These are phyloP conservation scores for Aspergillus funiculosus DNA, from an alignment of 495 filamentous ascomycete genomes.

Conservation along the genomic window DNA sequence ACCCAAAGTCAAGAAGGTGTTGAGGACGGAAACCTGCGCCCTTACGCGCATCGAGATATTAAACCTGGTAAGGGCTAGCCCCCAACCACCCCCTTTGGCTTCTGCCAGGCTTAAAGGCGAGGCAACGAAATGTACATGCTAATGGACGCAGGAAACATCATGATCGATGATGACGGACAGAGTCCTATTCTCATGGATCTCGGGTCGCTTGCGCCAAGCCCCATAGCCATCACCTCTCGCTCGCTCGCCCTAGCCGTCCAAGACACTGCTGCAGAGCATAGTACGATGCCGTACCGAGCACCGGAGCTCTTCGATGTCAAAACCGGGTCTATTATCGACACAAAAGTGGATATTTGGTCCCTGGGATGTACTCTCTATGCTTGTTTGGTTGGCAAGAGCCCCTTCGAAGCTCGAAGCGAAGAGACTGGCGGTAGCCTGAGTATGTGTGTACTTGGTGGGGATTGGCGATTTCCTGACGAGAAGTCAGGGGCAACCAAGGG, in stretches of 20 bases:
- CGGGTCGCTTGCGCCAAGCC: slow-evolving; percentile 81
- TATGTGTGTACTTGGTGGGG: slow-evolving; percentile 83
- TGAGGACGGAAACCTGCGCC: slow-evolving; percentile 62
- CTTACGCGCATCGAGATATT: slow-evolving; percentile 94
- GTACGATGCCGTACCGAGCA: slow-evolving; percentile 96
- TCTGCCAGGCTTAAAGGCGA: background rate
- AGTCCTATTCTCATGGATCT: slow-evolving; percentile 98
- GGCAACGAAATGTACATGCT: background rate
- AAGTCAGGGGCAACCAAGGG: slow-evolving; percentile 51
- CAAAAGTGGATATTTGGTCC: slow-evolving; percentile 98
- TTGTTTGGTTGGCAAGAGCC: slow-evolving; percentile 90
- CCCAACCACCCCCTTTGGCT: background rate
- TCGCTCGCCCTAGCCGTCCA: slow-evolving; percentile 87
- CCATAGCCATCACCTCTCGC: slow-evolving; percentile 87
- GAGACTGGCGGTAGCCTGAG: slow-evolving; percentile 92
- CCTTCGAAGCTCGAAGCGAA: slow-evolving; percentile 90
- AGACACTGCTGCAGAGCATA: slow-evolving; percentile 91
- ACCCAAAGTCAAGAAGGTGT: slow-evolving; percentile 64
- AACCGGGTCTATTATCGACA: slow-evolving; percentile 85
- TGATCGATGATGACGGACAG: slow-evolving; percentile 83
- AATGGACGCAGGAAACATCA: slow-evolving; percentile 70
- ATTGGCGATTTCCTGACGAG: slow-evolving; percentile 93
- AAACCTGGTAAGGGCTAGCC: slow-evolving; percentile 66
- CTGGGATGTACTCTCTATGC: slow-evolving; percentile 94
- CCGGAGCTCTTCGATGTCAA: slow-evolving; percentile 98